Percentiles rank a stretch among this genome's conserved stretches.
These are phyloP conservation scores for Pterocarpus santalinus DNA, from an alignment of 306 rosid genomes.

Conservation along the genomic window DNA sequence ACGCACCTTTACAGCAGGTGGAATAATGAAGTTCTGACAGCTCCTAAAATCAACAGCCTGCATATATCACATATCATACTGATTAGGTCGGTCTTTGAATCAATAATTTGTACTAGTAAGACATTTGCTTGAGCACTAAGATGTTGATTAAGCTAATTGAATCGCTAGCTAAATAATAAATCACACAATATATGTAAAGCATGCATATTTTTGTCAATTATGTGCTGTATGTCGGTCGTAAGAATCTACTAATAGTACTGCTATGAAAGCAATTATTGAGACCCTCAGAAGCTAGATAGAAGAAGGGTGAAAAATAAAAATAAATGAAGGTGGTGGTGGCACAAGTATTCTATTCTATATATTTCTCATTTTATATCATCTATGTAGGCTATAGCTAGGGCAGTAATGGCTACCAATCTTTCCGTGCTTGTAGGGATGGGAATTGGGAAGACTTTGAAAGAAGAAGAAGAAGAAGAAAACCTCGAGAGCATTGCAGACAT, in stretches of 20 bases:
- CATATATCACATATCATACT: background rate
- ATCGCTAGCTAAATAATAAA: too few relatives aligned
- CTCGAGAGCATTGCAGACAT: slow-evolving; percentile 59
- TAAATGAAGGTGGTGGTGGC: background rate
- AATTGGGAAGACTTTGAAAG: background rate
- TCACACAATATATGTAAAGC: too few relatives aligned
- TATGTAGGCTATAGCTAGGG: background rate
- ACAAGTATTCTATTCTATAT: background rate
- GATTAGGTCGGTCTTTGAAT: too few relatives aligned
- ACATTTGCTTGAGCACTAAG: background rate
- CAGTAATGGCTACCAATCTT: background rate
- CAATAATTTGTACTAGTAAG: too few relatives aligned
- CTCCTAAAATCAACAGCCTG: slow-evolving; percentile 67
- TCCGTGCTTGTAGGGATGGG: background rate
- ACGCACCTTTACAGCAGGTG: slow-evolving; percentile 52
- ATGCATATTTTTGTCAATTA: background rate
- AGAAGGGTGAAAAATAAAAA: background rate
- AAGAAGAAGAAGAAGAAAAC: slow-evolving; percentile 34
- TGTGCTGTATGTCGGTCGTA: background rate
- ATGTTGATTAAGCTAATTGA: background rate
- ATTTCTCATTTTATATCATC: background rate
- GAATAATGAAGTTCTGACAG: slow-evolving; percentile 49
- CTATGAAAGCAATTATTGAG: background rate
- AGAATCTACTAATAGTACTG: background rate
- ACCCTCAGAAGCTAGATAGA: background rate